Evolutionary conservation across 2,329 filamentous ascomycete genomes (phyloP).

Genomic region (Trichophyton rubrum): DNA sequence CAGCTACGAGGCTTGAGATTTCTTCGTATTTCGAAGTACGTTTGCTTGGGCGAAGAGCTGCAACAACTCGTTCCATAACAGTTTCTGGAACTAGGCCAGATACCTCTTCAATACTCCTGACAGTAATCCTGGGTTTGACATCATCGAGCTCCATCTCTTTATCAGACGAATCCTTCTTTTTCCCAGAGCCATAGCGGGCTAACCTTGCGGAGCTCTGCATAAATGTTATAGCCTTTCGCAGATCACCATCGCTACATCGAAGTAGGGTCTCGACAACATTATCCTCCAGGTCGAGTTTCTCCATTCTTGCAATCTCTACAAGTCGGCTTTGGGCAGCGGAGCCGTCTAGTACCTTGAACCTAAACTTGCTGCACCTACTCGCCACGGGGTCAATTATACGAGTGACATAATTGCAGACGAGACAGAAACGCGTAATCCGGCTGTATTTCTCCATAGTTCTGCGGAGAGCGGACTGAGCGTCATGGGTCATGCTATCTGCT

Average conservation of each 20-base stretch:
- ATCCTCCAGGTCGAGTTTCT: conserved; percentile 62
- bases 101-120: conserved; percentile 81
- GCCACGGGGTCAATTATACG: conserved; percentile 94
- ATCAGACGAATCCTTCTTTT: conserved; percentile 29
- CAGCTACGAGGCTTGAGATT: conserved; percentile 68
- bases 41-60: conserved; percentile 62
- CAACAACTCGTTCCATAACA: conserved; percentile 57
- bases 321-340: conserved; percentile 68
- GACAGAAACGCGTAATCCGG: conserved; percentile 90
- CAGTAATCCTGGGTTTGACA: conserved; percentile 48
- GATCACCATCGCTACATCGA: conserved; percentile 78
- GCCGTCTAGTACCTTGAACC: conserved; percentile 91
- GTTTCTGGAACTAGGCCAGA: conserved; percentile 77
- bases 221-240: conserved; percentile 92
- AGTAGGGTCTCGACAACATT: conserved; percentile 77
- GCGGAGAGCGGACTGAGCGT: conserved; percentile 82
- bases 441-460: conserved; percentile 98
- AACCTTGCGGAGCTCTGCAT: conserved; percentile 86
- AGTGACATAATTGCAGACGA: conserved; percentile 98
- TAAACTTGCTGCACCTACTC: conserved; percentile 86
- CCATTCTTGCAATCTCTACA: conserved; percentile 66
- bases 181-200: conserved; percentile 50
- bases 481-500: conserved; percentile 97
- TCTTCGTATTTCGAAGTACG: conserved; percentile 53
- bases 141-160: conserved; percentile 44